Evolutionary conservation across 2,329 filamentous ascomycete species (phyloP), one percentile per base, ranked within the genome.

Genomic region (Zasmidium cellare): DNA sequence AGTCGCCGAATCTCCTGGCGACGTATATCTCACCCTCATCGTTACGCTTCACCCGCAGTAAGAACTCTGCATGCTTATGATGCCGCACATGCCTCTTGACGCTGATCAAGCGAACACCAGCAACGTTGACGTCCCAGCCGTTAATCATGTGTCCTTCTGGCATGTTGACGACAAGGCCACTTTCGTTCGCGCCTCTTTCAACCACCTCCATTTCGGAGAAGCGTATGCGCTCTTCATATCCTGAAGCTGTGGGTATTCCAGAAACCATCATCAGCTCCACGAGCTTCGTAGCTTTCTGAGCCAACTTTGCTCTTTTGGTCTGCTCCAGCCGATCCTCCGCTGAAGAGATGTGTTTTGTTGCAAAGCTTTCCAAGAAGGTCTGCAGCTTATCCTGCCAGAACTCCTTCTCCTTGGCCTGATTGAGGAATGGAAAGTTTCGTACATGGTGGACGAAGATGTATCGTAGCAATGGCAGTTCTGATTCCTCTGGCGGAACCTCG

Each of bases 201-300:
- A 99, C 91, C 22, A 97, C 92, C 71, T 99, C 94, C 77, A 99
- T 89, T 76, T 99, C 94, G 1, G 92, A 91, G 73, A 99, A 99
- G 51, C 92, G 86, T 71, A 99, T 97, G 57, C 94, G 86, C 79
- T 99, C 94, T 76, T 99, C 94, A 72, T 97, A 99, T 1, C 94
- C 94, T 3, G 92, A 97, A 3, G 94, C 92, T 1, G 94, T 99
- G 31, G 90, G 91, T 57, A 99, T 89, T 38, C 94, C 94, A 7
- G 93, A 97, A 9, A 99, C 94, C 92, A 99, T 97, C 94, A 99
- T 99, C 60, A 99, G 81, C 80, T 99, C 94, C 11, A 99, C 91
- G 57, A 99, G 79, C 79, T 99, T 99, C 74, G 94, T 88, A 49
- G 90, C 91, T 82, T 99, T 99, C 67, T 88, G 82, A 2, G 94